These are phyloP conservation scores for Excoecaria cochinchinensis DNA, from an alignment of 345 rosid genomes.

Conservation along the genomic window DNA sequence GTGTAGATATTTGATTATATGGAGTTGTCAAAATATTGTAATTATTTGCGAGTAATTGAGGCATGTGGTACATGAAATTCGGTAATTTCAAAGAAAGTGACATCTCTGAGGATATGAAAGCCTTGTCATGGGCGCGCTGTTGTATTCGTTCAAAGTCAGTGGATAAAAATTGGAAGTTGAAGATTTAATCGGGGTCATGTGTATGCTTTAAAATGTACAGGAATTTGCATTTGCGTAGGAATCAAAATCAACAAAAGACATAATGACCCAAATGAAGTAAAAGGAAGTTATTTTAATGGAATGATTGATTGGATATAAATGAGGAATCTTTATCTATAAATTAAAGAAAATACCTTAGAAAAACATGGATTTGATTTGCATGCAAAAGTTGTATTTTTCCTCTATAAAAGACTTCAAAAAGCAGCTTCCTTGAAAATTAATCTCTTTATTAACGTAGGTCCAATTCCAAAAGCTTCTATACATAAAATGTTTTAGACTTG, in stretches of 20 bases:
- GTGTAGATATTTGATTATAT: too few relatives aligned
- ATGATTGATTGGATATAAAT: slow-evolving; percentile 14
- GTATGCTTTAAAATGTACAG: too few relatives aligned
- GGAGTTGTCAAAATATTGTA: background rate
- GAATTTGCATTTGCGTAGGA: background rate
- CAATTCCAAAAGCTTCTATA: slow-evolving; percentile 28
- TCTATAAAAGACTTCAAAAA: slow-evolving; percentile 31
- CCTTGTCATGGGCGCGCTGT: too few relatives aligned
- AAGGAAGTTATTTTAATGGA: slow-evolving; percentile 13
- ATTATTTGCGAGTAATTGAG: background rate
- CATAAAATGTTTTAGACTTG: slow-evolving; percentile 24
- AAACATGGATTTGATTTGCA: slow-evolving; percentile 35
- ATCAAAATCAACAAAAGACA: slow-evolving; percentile 22
- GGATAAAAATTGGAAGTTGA: too few relatives aligned
- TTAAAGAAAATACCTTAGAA: slow-evolving; percentile 21
- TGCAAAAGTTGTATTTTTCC: slow-evolving; percentile 41
- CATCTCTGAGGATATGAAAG: background rate
- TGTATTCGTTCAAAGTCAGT: background rate
- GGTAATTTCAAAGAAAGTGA: background rate
- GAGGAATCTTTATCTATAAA: slow-evolving; percentile 16
- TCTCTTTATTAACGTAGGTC: slow-evolving; percentile 25
- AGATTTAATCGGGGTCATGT: too few relatives aligned
- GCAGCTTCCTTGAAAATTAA: slow-evolving; percentile 35
- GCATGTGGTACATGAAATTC: background rate
- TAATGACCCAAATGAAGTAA: slow-evolving; percentile 27